Evolutionary conservation across 306 rosid genomes (phyloP), one percentile per base, ranked within the genome.

Genomic region (Medicago arabica): DNA sequence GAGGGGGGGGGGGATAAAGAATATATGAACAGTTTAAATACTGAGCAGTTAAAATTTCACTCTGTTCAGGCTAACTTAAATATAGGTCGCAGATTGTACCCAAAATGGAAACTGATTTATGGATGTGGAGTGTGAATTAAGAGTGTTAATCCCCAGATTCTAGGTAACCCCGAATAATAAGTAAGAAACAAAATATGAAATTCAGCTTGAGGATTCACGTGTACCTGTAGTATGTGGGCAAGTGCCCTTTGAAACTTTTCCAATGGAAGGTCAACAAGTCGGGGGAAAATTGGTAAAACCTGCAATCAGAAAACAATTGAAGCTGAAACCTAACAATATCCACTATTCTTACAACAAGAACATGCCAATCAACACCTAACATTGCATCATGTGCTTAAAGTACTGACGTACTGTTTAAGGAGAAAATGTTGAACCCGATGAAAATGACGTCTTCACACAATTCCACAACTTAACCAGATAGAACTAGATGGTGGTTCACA

Each of bases 201-300:
- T 62, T 76, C 74, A 75, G 71, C 25, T 51, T 25, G 65, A 66
- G 41, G 77, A 50, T 76, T 79, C 71, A 61, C 43, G 80, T 77
- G 72, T 87, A 96, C 99, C 99, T 96, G 99, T 43, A 96, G 89
- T 83, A 96, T 85, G 87, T 83, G 96, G 77, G 99, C 99, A 78
- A 96, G 96, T 15, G 99, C 98, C 82, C 79, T 96, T 86, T 96
- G 97, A 83, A 96, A 96, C 88, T 96, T 96, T 49, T 96, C 99
- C 81, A 89, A 77, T 67, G 99, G 97, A 69, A 96, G 98, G 77
- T 85, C 93, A 21, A 96, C 90, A 79, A 96, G 96, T 75, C 83
- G 91, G 61, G 99, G 98, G 72, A 96, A 90, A 81, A 96, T 89
- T 31, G 98, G 99, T 74, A 96, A 88, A 67, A 96, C 99, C 98